Evolutionary conservation across 2,329 filamentous ascomycete species (phyloP).

Genomic region (Sclerotinia borealis): DNA sequence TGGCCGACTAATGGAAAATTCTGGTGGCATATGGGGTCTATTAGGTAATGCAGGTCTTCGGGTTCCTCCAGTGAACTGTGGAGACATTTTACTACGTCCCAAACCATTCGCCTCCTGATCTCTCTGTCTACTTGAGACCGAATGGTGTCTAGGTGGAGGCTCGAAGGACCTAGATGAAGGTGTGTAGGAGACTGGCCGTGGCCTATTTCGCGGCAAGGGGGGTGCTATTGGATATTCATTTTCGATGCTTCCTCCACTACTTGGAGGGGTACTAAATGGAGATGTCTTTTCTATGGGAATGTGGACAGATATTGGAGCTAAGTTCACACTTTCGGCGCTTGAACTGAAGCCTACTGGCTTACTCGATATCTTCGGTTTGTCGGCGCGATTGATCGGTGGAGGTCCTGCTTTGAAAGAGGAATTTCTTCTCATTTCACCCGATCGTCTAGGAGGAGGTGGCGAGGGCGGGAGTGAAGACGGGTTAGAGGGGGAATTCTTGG

Average conservation of each 20-base stretch:
- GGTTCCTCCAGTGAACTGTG: conserved; percentile 39
- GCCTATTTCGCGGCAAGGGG: conserved; percentile 45
- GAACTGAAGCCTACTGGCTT: conserved; percentile 28
- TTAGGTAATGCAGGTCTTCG: conserved; percentile 44
- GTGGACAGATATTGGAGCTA: conserved; percentile 19
- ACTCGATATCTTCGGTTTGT: conserved; percentile 61
- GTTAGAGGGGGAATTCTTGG: conserved; percentile 43
- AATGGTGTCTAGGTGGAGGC: conserved; percentile 48
- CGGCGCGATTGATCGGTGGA: conserved; percentile 73
- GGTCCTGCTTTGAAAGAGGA: conserved; percentile 41
- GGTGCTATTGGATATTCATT: conserved; percentile 43
- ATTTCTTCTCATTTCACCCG: conserved; percentile 51
- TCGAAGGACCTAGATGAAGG: conserved; percentile 38
- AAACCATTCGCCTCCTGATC: conserved; percentile 39
- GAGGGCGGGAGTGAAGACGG: conserved; percentile 50
- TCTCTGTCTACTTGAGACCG: conserved; percentile 39
- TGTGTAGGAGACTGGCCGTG: conserved; percentile 40
- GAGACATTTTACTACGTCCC: conserved; percentile 35
- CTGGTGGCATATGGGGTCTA: conserved; percentile 35
- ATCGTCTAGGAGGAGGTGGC: conserved; percentile 57
- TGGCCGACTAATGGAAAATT: conserved; percentile 28
- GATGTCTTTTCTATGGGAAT: conserved; percentile 43
- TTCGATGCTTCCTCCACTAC: conserved; percentile 58
- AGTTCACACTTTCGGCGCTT: conserved; percentile 31
- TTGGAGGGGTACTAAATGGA: conserved; percentile 82